Evolutionary conservation across 1,139 yeast species (phyloP).

Genomic region (Kodamaea anthophila): DNA sequence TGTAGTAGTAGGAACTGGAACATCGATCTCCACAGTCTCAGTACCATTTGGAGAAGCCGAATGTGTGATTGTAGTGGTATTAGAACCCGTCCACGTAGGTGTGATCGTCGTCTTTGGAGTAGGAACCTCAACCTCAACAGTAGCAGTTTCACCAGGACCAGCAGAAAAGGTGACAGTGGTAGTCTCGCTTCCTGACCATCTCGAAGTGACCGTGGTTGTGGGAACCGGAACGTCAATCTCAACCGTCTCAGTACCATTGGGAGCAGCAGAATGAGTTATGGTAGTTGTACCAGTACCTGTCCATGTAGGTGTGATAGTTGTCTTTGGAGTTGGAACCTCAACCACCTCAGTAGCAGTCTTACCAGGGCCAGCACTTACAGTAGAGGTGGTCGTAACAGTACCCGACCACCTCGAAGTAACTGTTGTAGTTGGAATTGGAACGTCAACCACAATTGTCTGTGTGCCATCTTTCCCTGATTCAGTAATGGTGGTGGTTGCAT

Average conservation of each 20-base stretch:
- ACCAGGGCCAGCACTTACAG: conserved; percentile 7
- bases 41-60: conserved; percentile 10
- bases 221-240: conserved; percentile 14
- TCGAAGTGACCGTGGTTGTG: conserved; percentile 6
- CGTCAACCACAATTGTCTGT: conserved; percentile 10
- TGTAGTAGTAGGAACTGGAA: conserved; percentile 14
- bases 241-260: conserved; percentile 9
- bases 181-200: conserved; percentile 8
- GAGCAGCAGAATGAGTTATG: conserved; percentile 6
- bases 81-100: conserved; percentile 10
- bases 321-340: conserved; percentile 8
- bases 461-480: conserved; percentile 8
- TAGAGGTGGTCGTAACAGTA: conserved; percentile 8
- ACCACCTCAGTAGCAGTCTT: conserved; percentile 10
- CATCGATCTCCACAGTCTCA: conserved; percentile 12
- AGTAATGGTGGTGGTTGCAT: conserved; percentile 5
- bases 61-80: conserved; percentile 5
- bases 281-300: conserved; percentile 7
- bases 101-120: conserved; percentile 11
- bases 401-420: conserved; percentile 6
- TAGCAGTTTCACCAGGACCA: conserved; percentile 6
- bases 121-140: conserved; percentile 10
- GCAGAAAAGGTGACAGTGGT: conserved; percentile 5
- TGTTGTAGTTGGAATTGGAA: conserved; percentile 11
- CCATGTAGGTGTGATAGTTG: conserved; percentile 9